phyloP scores from a whole-genome alignment of 257 asterid genomes.

The Vinca minor region DNA sequence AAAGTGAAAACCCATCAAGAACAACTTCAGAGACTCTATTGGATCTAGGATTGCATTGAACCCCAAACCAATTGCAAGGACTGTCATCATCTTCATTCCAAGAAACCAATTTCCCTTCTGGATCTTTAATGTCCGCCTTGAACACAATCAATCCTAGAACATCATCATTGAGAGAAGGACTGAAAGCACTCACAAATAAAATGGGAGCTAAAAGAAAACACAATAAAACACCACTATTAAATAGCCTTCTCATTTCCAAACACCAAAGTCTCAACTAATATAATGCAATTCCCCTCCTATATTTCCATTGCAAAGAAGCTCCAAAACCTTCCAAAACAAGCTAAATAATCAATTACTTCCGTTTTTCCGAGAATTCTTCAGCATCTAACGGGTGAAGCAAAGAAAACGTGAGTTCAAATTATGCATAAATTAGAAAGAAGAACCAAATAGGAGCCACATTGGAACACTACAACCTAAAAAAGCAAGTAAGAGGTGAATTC shows the following conservation, averaged over 20 bases:
- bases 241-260: constrained; percentile 53
- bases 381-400: too few relatives aligned
- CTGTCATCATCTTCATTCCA: constrained; percentile 90
- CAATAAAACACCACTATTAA: constrained; percentile 20
- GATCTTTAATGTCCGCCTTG: constrained; percentile 78
- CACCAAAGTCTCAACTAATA: not conserved
- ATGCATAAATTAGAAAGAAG: not conserved
- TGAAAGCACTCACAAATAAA: constrained; percentile 30
- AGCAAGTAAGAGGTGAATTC: not conserved
- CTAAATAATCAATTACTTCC: not conserved
- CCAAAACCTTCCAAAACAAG: constrained; percentile 2
- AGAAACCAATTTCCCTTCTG: constrained; percentile 54
- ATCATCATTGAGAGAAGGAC: constrained; percentile 83
- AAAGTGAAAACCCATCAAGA: constrained; percentile 71
- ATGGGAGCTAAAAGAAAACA: constrained; percentile 30
- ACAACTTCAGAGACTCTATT: constrained; percentile 82
- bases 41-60: constrained; percentile 84
- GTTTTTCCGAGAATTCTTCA: too few relatives aligned
- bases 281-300: constrained; percentile 9
- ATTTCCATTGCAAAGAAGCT: constrained; percentile 13
- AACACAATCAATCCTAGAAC: constrained; percentile 86
- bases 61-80: constrained; percentile 85
- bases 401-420: not conserved
- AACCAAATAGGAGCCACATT: not conserved
- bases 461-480: constrained; percentile 5